Evolutionary conservation across 208 protist species (phyloP).

Genomic region (Trypanosoma rangeli): DNA sequence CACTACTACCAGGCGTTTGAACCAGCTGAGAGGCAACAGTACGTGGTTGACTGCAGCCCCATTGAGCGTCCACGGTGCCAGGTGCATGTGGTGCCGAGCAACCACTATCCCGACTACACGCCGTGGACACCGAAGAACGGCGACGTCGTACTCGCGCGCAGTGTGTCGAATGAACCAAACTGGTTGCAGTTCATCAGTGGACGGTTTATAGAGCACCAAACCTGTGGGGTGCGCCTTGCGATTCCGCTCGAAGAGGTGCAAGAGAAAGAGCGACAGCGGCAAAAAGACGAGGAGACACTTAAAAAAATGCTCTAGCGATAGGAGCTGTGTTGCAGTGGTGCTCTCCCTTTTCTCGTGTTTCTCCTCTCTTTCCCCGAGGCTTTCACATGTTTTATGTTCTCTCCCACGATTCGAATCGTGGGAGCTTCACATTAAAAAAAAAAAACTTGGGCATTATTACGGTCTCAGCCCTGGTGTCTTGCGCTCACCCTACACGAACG

Average conservation of each 20-base stretch:
- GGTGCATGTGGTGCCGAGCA: slow-evolving; percentile 77
- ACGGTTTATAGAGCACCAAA: slow-evolving; percentile 77
- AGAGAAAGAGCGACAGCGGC: slow-evolving; percentile 9
- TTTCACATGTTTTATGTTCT: background rate
- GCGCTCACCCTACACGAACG: no score
- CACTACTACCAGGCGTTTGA: slow-evolving; percentile 84
- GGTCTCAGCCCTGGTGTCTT: no score
- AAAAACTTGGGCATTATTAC: no score
- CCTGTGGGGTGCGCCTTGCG: slow-evolving; percentile 71
- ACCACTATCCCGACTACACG: slow-evolving; percentile 82
- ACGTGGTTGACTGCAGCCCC: slow-evolving; percentile 78
- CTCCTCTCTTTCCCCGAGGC: no score
- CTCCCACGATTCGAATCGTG: no score
- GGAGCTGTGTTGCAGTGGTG: slow-evolving; percentile 1
- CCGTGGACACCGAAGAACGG: slow-evolving; percentile 86
- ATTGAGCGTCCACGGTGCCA: slow-evolving; percentile 70
- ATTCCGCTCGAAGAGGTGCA: slow-evolving; percentile 58
- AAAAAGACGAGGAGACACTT: slow-evolving; percentile 4
- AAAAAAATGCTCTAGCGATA: slow-evolving; percentile 14
- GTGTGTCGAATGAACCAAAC: slow-evolving; percentile 58
- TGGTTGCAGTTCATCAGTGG: slow-evolving; percentile 85
- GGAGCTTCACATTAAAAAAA: no score
- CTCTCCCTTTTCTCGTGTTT: background rate
- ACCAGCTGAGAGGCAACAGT: slow-evolving; percentile 47
- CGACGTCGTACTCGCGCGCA: slow-evolving; percentile 74